Evolutionary conservation across 2,329 filamentous ascomycete genomes (phyloP), one percentile per base, ranked within the genome.

Genomic region (Ophiobolus disseminans): DNA sequence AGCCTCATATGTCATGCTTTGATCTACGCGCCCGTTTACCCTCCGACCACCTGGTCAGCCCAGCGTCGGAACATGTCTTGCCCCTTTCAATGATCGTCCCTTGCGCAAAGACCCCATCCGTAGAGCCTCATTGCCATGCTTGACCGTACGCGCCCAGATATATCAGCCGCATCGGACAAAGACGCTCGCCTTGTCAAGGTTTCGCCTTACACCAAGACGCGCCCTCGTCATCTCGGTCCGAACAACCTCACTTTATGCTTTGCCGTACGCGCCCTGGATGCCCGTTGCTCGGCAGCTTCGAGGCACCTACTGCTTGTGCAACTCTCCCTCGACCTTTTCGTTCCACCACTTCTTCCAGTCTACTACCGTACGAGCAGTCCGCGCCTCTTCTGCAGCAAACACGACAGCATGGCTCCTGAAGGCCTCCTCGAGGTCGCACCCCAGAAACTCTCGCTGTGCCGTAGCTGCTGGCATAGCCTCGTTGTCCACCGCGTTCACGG

Each of bases 371-470:
- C 82, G 84, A 40, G 81, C 80, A 40, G 77, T 79, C 63, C 93
- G 83, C 4, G 93, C 91, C 63, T 96, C 89, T 74, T 97, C 94
- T 0, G 93, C 94, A 19, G 91, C 92, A 77, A 97, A 99, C 0
- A 97, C 93, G 74, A 94, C 83, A 2, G 89, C 92, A 75, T 97
- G 94, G 65, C 91, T 96, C 39, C 88, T 81, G n/a, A 97, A 81
- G 1, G 88, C 85, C 66, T 97, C 94, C 47, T 96, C 90, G 6
- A 96, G 75, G 10, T 87, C 89, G 73, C 90, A 96, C 0, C 91
- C 91, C 20, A 97, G 79, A 67, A 87, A 85, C 64, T 86, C 78
- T 48, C 80, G 79, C 79, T 97, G 93, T 1, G 92, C 92, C 53
- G 82, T 81, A 31, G 81, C 76, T 1, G 89, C 87, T 21, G 77